Conservation (phyloP, 2,329 filamentous ascomycete species). For the Lasiodiplodia sp. region DNA sequence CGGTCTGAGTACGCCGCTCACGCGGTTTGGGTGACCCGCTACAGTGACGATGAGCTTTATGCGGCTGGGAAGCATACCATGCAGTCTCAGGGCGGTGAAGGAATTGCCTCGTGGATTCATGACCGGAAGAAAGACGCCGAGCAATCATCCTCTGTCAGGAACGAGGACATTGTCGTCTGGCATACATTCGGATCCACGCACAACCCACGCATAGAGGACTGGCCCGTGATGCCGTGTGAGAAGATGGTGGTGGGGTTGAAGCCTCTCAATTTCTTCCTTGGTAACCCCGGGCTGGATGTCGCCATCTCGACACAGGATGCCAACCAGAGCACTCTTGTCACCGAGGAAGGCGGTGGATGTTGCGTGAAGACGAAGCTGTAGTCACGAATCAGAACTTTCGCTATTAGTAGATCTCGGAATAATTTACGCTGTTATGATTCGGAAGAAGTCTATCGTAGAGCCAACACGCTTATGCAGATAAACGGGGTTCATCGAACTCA, state of each 20-base stretch:
- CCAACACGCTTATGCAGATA: too few relatives aligned
- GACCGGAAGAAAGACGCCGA: background rate
- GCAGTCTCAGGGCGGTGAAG: conserved; percentile 34
- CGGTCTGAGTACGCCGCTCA: conserved; percentile 39
- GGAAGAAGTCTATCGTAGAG: too few relatives aligned
- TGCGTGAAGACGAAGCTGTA: background rate
- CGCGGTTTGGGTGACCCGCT: conserved; percentile 40
- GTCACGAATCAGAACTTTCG: too few relatives aligned
- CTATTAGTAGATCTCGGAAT: too few relatives aligned
- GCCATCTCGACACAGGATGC: background rate
- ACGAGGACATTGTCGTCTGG: conserved; percentile 42
- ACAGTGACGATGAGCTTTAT: conserved; percentile 39
- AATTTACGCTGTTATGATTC: too few relatives aligned
- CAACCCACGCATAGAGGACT: conserved; percentile 42
- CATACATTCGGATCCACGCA: conserved; percentile 42
- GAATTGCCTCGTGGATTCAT: conserved; percentile 4
- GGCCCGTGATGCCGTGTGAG: conserved; percentile 43
- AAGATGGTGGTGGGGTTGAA: conserved; percentile 27
- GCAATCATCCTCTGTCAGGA: conserved; percentile 25
- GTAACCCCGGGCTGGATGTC: background rate
- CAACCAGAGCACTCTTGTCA: conserved; percentile 1
- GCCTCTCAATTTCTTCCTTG: conserved; percentile 1
- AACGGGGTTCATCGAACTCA: too few relatives aligned
- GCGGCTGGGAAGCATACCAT: conserved; percentile 38
- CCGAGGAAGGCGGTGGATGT: background rate